Evolutionary conservation across 2,329 filamentous ascomycete species (phyloP), one percentile per base, ranked within the genome.

Genomic region (Immersiporthe knoxdaviesiana): DNA sequence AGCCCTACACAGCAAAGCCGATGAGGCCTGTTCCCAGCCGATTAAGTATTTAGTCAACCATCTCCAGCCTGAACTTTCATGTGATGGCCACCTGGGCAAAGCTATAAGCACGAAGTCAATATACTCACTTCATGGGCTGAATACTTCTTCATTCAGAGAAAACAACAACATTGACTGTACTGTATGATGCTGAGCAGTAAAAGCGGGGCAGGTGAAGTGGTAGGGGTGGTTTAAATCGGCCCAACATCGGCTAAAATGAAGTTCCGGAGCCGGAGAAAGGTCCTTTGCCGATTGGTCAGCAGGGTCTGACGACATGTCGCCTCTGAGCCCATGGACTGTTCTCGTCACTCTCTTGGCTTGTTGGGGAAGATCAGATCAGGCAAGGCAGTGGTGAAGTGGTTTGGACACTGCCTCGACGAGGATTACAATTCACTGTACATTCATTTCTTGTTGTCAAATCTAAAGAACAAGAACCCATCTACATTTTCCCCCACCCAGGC

Each of bases 321-420:
- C 56, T 27, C 35, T 10, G 35, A 44, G n/a, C 30, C 11, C 27
- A 30, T 63, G 37, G 39, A 30, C 41, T 47, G 27, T 41, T 41
- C 32, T 27, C 32, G 32, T 35, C 35, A 41, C 27, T 32, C 50
- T 66, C 64, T 56, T 47, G 39, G 50, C 58, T 60, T 54, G 41
- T 61, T 62, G 41, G 58, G 65, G 65, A 62, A 56, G 58, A 67
- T 54, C 65, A 56, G 58, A 67, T 54, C 65, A 67, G 44, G 65
- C 54, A 50, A 50, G 39, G n/a, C 44, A 62, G 21, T 41, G 12
- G 41, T 62, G 56, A 27, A 61, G 58, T 50, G 21, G 58, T 37
- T 14, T 27, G 56, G 39, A n/a, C 52, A 18, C n/a, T 56, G 52
- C 52, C 52, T 32, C 30, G 14, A 32, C 6, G 1, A 18, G 27